Evolutionary conservation across 75 land plant genomes (phyloP), one percentile per base, ranked within the genome.

Genomic region (Sequoia sempervirens): DNA sequence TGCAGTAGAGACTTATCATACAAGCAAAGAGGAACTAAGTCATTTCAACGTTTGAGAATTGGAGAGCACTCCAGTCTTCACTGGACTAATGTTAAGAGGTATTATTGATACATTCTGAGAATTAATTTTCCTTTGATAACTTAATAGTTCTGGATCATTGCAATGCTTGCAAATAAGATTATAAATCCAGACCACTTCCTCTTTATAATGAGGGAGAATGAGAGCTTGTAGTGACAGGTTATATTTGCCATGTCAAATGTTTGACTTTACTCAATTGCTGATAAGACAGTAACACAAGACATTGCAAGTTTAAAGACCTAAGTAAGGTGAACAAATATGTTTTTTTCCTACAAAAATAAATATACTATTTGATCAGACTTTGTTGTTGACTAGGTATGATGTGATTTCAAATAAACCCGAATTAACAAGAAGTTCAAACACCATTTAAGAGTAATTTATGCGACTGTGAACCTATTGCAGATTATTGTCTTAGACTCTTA

Each of bases 21-120:
- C 80, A 93, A 89, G 85, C 99, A 97, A 83, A 97, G 95, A 84
- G 99, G 99, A 45, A 91, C 95, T 79, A 93, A 91, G 76, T 32
- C 53, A 56, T 85, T 88, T 73, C 82, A 84, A 61, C 86, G 68
- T 52, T 84, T 97, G 85, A 82, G 85, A 69, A 89, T 87, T 58
- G 98, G 96, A 47, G 79, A 90, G 64, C 96, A 94, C 83, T 84
- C 89, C 46, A 90, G 92, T 83, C 91, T 97, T 85, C 93, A 92
- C 80, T 96, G 95, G 94, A 81, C 91, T 45, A 95, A 97, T 84
- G 86, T 89, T 75, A 84, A 86, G 86, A 96, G 95, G 99, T 96
- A 84, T 86, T 46, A 13, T 34, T 73, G 75, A 36, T 46, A 81
- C 58, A 85, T 45, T 26, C 14, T 81, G 82, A 52, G 32, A 81